phyloP scores from a whole-genome alignment of 176 grass and related monocot genomes.

The Zizania latifolia region DNA sequence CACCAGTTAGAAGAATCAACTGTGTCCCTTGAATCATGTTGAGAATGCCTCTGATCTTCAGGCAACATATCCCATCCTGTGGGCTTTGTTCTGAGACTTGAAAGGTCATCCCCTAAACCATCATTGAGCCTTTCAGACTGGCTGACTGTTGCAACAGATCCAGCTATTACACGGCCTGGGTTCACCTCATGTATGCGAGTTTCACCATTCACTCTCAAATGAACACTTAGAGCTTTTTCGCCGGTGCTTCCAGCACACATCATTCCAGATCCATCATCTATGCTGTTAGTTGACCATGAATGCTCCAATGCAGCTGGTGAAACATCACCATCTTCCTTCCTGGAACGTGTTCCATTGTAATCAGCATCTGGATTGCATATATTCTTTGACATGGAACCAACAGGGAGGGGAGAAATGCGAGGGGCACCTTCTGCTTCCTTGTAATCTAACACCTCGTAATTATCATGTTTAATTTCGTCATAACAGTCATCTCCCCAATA shows the following conservation, averaged over 20 bases:
- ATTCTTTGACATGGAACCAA: slow-evolving; percentile 33
- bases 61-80: slow-evolving; percentile 76
- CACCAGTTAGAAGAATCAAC: slow-evolving; percentile 26
- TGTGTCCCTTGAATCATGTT: slow-evolving; percentile 30
- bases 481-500: slow-evolving; percentile 54
- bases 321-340: slow-evolving; percentile 23
- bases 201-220: slow-evolving; percentile 24
- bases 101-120: slow-evolving; percentile 29
- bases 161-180: not conserved
- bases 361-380: not conserved
- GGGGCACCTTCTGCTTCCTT: slow-evolving; percentile 10
- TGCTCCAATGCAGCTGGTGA: slow-evolving; percentile 28
- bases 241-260: not conserved
- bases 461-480: slow-evolving; percentile 41
- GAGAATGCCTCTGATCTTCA: slow-evolving; percentile 32
- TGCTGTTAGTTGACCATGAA: slow-evolving; percentile 30
- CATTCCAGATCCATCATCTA: slow-evolving; percentile 34
- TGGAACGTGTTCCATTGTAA: slow-evolving; percentile 23
- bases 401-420: slow-evolving; percentile 19
- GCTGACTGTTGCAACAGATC: slow-evolving; percentile 18
- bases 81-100: slow-evolving; percentile 41
- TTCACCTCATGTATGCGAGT: slow-evolving; percentile 25
- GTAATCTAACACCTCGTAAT: slow-evolving; percentile 45
- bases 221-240: slow-evolving; percentile 18
- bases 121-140: slow-evolving; percentile 24